Evolutionary conservation across 2,329 filamentous ascomycete genomes (phyloP).

Genomic region (Botrytis pseudocinerea): DNA sequence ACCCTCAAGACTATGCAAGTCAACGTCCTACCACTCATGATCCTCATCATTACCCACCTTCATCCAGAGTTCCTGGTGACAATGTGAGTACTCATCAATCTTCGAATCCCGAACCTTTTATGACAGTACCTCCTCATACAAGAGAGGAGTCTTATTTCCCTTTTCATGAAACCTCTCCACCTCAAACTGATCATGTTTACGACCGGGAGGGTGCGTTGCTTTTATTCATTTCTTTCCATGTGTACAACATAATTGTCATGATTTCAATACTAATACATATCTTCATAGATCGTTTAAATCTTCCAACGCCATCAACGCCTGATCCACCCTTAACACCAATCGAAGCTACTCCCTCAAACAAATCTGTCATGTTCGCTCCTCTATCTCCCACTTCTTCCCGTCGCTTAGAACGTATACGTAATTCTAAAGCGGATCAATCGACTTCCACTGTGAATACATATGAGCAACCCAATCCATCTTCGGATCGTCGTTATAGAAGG

Average conservation of each 20-base stretch:
- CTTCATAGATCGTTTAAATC: slow-evolving; percentile 15
- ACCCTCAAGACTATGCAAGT: slow-evolving; percentile 38
- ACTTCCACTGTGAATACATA: slow-evolving; percentile 19
- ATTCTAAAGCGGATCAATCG: slow-evolving; percentile 15
- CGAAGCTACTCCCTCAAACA: slow-evolving; percentile 25
- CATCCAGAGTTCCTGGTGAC: slow-evolving; percentile 33
- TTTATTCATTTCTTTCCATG: slow-evolving; percentile 18
- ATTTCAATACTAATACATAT: not conserved
- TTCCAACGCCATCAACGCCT: not conserved
- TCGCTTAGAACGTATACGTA: slow-evolving; percentile 21
- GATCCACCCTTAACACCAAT: not conserved
- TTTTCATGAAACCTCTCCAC: slow-evolving; percentile 36
- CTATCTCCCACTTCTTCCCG: slow-evolving; percentile 38
- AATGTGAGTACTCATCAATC: slow-evolving; percentile 41
- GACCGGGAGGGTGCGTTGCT: slow-evolving; percentile 29
- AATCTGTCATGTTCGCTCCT: slow-evolving; percentile 40
- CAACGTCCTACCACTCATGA: slow-evolving; percentile 31
- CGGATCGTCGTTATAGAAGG: slow-evolving; percentile 25
- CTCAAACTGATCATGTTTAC: slow-evolving; percentile 32
- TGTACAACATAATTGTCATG: not conserved
- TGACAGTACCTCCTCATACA: slow-evolving; percentile 23
- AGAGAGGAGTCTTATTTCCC: slow-evolving; percentile 32
- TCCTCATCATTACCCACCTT: slow-evolving; percentile 32
- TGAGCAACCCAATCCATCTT: slow-evolving; percentile 19
- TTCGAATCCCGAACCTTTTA: slow-evolving; percentile 27